Base-by-base conservation (phyloP, 169 alveolate genomes). In the Cryptosporidium ryanae region DNA sequence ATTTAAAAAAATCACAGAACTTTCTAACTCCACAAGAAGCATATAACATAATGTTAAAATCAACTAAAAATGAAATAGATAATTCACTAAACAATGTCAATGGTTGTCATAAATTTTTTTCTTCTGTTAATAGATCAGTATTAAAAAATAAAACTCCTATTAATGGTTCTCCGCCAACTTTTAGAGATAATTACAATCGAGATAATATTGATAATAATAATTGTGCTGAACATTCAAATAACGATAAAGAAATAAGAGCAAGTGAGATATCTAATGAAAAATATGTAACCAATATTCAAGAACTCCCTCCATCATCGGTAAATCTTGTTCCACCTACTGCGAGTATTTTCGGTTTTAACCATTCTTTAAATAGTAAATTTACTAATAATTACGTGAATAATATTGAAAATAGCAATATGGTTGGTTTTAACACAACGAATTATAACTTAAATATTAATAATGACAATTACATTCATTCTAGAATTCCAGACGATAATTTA, bases 11-110 rank as follows among this genome's bases (percentile, higher is more conserved):
- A 32, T 49, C 61, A 6, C 84, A 76, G 52, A 43, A 76, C 52
- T 76, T 76, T 61, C 27, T 76, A 46, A 44, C 61, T 18, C 84
- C 84, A 13, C 84, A 76, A 27, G 84, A 76, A 46, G 84, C 84
- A 31, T 76, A 76, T 29, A 55, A 61, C 25, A 38, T 55, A 1
- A 76, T 76, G 84, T 31, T 76, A 4, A 52, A 76, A 43, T 64
- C 84, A 29, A 76, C n/a, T 23, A 76, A 76, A 21, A 18, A 8
- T 13, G 66, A 61, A 61, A 10, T 31, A 61, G n/a, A 6, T 25
- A 61, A 61, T 61, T 25, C 34, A 13, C 12, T 25, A 61, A 61
- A 61, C 25, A 13, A 21, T 61, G 25, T 6, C 6, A 25, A 54
- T 54, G 64, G 29, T 10, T 10, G 29, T 54, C 23, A 54, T 12